Base-by-base conservation (phyloP, 2,329 filamentous ascomycete species). In the Stachybotrys echinatus region DNA sequence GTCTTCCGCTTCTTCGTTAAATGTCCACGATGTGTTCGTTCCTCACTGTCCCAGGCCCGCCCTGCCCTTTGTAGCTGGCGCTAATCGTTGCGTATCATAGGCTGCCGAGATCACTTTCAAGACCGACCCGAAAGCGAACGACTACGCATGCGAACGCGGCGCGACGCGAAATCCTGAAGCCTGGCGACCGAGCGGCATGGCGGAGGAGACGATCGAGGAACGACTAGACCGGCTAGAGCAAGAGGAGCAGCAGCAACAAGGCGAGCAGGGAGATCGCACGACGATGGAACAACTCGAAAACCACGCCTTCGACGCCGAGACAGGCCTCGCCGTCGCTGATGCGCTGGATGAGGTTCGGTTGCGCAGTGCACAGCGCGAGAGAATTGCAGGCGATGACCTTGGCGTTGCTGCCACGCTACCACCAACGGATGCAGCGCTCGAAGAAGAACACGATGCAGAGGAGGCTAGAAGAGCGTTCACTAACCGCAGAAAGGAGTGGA, bases 281-380 rank as follows among this genome's bases (percentile, higher is more conserved):
- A 34, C 27, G 10, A 99, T 99, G 94, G 88, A 88, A 50, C 92
- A 96, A 65, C 73, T 99, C 44, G 94, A 99, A 72, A 86, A 88
- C 55, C 97, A 97, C 74, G 96, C 92, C 49, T 73, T 88, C 20
- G 94, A 99, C 66, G 92, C 92, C 1, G 92, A 94, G 74, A 80
- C 87, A 39, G 94, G 99, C 70, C 99, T 99, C 92, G 89, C 88
- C 18, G 89, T 96, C 43, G 94, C 94, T 2, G 94, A 99, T 73
- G 92, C 92, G 7, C 73, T 99, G 49, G 94, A 99, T 67, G 92
- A 96, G 72, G 96, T 99, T 51, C 79, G 92, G 50, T 92, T 89
- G 48, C 76, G 92, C 55, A 99, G 99, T 71, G 94, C 94, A 7
- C 12, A 14, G 27, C 27, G 27, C 27, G 14, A 34, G 3, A 34